Percentiles rank a stretch among this genome's conserved stretches.
Conservation (phyloP, 2,329 filamentous ascomycete genomes). For the Phialocephala subalpina region DNA sequence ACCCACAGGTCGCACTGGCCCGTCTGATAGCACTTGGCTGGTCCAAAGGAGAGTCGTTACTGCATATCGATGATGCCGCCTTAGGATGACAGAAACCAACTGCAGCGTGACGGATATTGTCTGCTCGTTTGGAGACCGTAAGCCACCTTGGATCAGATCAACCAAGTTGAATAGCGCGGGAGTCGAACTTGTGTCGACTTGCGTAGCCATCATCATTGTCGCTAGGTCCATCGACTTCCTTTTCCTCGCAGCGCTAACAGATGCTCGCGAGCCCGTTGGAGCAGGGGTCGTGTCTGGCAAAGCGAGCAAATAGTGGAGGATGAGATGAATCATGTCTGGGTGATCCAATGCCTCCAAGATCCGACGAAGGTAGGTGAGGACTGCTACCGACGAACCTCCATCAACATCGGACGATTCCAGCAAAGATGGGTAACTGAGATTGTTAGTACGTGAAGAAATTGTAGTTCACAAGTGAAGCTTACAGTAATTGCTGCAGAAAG, state of each 20-base stretch:
- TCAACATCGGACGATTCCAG: conserved; percentile 97
- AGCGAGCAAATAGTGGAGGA: conserved; percentile 90
- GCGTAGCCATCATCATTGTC: conserved; percentile 78
- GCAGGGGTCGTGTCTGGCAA: conserved; percentile 65
- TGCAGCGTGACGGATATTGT: conserved; percentile 91
- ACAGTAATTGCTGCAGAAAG: conserved; percentile 94
- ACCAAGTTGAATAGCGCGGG: conserved; percentile 93
- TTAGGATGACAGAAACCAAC: conserved; percentile 84
- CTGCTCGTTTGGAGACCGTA: conserved; percentile 84
- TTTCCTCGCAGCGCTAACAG: conserved; percentile 75
- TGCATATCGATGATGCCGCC: conserved; percentile 88
- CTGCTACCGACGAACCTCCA: conserved; percentile 94
- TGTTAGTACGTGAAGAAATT: conserved; percentile 28
- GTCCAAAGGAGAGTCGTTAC: conserved; percentile 78
- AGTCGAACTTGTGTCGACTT: conserved; percentile 76
- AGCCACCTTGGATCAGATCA: conserved; percentile 86
- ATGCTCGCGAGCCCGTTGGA: conserved; percentile 51
- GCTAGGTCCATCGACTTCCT: conserved; percentile 90
- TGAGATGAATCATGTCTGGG: conserved; percentile 91
- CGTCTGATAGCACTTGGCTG: conserved; percentile 61
- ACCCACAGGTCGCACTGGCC: conserved; percentile 71
- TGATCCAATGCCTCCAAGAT: conserved; percentile 93
- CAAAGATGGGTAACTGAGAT: conserved; percentile 84
- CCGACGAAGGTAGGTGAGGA: conserved; percentile 89
- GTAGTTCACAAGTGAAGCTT: conserved; percentile 45